Base-by-base conservation (phyloP, 1,284 basidiomycete species). In the Porogramme epimiltina region DNA sequence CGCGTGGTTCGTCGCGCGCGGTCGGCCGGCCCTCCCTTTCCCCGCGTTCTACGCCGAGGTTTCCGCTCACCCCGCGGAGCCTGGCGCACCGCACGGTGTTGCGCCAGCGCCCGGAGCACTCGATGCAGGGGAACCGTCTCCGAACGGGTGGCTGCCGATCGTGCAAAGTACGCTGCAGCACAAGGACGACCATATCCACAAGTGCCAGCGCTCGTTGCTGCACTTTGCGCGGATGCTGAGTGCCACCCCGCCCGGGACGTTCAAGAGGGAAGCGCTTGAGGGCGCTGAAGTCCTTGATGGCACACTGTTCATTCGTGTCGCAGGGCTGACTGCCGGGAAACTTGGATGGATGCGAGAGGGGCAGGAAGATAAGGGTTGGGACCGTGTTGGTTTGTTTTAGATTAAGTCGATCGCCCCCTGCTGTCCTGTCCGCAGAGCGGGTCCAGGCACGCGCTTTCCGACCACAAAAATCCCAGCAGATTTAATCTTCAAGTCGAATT, bases 111-210 rank as follows among this genome's bases (percentile, higher is more conserved):
- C 65, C 10, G 66, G 64, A 23, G 67, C 71, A 4, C 68, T 76
- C 24, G 70, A 71, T 11, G 57, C 65, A 0, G 57, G 63, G 1
- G 60, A 67, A 6, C 65, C 70, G 16, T 57, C 67, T 2, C 76
- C 77, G 16, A 79, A 83, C 55, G 65, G 76, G 3, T 87, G 84
- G 84, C 68, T 79, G 19, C 72, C 79, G n/a, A 67, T 87, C 47
- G 55, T 84, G 37, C 75, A 80, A 55, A 70, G 71, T 33, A 69
- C 75, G 36, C 59, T 83, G 44, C 62, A 74, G 19, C 78, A 83
- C 56, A 79, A 80, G 3, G 81, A 87, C 59, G 82, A 86, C 52
- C 87, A 89, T 62, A 63, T 87, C 3, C 74, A 77, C 53, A 87
- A 87, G 67, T 61, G 76, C 9, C 78, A 83, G 59, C 75, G 86